A percentile compares a stretch with the other conserved stretches of the same genome.
phyloP scores from a whole-genome alignment of 805 yeast genomes.

The Nakazawaea peltata region DNA sequence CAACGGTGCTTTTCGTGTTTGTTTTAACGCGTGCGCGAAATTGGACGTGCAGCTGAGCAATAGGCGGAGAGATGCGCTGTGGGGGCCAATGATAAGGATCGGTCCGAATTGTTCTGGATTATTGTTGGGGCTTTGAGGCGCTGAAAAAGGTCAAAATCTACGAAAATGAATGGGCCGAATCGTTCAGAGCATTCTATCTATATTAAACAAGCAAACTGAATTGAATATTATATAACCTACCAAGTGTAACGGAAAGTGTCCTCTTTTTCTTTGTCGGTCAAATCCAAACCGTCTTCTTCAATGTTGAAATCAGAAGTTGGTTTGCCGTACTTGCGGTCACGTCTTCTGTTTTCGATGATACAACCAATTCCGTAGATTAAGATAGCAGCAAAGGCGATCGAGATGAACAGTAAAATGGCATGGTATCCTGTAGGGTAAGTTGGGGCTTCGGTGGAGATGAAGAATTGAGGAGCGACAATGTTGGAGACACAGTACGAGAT shows the following conservation, averaged over 20 bases:
- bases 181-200: too few species aligned
- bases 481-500: conserved; percentile 40
- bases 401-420: conserved; percentile 12
- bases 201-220: too few species aligned
- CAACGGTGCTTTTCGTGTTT: too few species aligned
- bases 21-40: too few species aligned
- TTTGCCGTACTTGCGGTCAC: conserved; percentile 8
- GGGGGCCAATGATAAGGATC: too few species aligned
- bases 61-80: too few species aligned
- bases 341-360: conserved; percentile 10
- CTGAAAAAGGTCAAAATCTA: too few species aligned
- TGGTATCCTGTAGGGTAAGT: conserved; percentile 22
- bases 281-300: conserved; percentile 11
- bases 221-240: conserved; percentile 4
- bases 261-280: conserved; percentile 12
- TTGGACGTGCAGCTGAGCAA: too few species aligned
- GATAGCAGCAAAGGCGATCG: conserved; percentile 4
- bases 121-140: too few species aligned
- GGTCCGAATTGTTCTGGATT: too few species aligned
- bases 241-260: conserved; percentile 13
- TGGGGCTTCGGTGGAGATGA: conserved; percentile 41
- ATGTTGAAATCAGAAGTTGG: conserved; percentile 1
- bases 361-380: conserved; percentile 10
- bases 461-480: conserved; percentile 48
- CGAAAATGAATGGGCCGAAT: too few species aligned